Evolutionary conservation across 257 asterid species (phyloP).

Genomic region (Fraxinus americana): DNA sequence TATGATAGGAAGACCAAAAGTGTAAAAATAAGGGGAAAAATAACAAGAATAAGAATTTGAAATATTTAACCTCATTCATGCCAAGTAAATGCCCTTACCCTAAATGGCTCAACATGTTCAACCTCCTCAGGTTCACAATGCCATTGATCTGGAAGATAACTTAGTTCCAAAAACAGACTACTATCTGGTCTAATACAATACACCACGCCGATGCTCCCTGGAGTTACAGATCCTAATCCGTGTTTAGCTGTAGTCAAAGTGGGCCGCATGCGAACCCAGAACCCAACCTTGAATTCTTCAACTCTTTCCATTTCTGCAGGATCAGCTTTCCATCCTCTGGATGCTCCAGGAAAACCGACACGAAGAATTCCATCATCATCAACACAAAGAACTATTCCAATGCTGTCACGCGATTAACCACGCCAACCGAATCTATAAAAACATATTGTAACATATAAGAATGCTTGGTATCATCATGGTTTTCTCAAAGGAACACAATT

Average conservation of each 20-base stretch:
- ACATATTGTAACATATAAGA: slow-evolving; percentile 16
- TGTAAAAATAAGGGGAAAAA: slow-evolving; percentile 2
- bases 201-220: slow-evolving; percentile 93
- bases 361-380: slow-evolving; percentile 99
- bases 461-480: neutral
- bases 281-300: slow-evolving; percentile 96
- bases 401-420: slow-evolving; percentile 84
- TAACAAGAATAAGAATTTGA: neutral
- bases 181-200: slow-evolving; percentile 89
- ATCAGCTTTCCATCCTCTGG: slow-evolving; percentile 99
- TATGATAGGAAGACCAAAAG: slow-evolving; percentile 23
- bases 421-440: slow-evolving; percentile 96
- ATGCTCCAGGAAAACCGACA: slow-evolving; percentile 99
- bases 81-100: slow-evolving; percentile 52
- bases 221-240: slow-evolving; percentile 94
- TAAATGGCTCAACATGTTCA: slow-evolving; percentile 91
- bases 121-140: slow-evolving; percentile 99
- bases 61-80: slow-evolving; percentile 9
- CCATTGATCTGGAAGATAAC: slow-evolving; percentile 97
- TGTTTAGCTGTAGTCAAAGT: slow-evolving; percentile 90
- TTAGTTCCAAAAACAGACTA: slow-evolving; percentile 76
- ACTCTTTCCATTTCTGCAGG: slow-evolving; percentile 99
- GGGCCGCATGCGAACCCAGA: slow-evolving; percentile 98
- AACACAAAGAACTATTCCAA: slow-evolving; percentile 94
- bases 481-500: neutral